These are phyloP conservation scores for Rauvolfia tetraphylla DNA, from an alignment of 257 asterid genomes.

Conservation along the genomic window DNA sequence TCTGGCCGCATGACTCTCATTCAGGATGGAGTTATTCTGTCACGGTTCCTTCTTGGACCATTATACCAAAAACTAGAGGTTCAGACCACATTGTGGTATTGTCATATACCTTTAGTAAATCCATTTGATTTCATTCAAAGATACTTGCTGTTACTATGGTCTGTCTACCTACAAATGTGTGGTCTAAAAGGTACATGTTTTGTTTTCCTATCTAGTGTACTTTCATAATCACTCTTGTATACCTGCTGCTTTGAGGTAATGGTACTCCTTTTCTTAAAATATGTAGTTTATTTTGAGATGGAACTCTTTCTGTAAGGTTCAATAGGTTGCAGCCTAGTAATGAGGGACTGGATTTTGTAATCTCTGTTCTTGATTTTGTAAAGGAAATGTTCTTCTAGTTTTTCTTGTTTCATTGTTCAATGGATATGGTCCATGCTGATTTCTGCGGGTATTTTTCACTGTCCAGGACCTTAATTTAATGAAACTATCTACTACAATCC, in stretches of 20 bases:
- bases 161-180: background rate
- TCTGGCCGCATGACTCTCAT: conserved; percentile 65
- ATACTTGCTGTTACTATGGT: background rate
- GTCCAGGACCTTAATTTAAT: background rate
- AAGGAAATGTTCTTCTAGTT: background rate
- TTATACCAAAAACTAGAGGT: conserved; percentile 43
- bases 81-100: conserved; percentile 67
- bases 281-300: background rate
- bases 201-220: background rate
- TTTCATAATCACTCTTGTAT: background rate
- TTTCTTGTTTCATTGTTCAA: background rate
- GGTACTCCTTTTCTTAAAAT: background rate
- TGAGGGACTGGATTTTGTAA: background rate
- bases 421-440: background rate
- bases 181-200: background rate
- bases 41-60: conserved; percentile 64
- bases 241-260: background rate
- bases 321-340: background rate
- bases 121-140: background rate
- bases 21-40: conserved; percentile 81
- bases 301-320: background rate
- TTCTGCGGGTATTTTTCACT: background rate
- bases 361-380: background rate
- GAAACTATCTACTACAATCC: background rate
- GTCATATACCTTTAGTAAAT: conserved; percentile 12